A percentile compares a stretch with the other conserved stretches of the same genome.
These are phyloP conservation scores for Marchantia paleacea DNA, from an alignment of 225 moss, liverwort and hornwort genomes.

Conservation along the genomic window DNA sequence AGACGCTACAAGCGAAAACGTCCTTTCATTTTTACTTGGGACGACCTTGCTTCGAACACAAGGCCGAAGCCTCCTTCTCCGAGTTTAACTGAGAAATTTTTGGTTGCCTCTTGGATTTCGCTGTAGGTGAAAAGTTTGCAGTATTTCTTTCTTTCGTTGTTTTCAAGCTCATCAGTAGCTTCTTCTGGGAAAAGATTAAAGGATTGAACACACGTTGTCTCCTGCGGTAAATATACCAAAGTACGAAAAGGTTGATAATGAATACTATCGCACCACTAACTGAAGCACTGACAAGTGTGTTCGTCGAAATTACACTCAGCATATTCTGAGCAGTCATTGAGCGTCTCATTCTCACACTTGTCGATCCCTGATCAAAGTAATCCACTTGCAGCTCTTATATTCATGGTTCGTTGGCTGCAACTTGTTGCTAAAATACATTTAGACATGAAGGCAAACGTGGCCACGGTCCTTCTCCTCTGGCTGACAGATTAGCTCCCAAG, in stretches of 20 bases:
- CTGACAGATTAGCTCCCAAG: not conserved
- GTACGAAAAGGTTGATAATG: not conserved
- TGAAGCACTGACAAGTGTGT: not conserved
- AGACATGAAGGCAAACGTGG: not conserved
- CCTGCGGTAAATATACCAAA: not conserved
- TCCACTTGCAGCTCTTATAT: not conserved
- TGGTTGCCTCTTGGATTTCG: not conserved
- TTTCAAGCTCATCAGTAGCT: not conserved
- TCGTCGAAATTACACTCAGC: not conserved
- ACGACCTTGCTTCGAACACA: not conserved
- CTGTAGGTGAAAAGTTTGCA: not conserved
- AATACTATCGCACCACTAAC: not conserved
- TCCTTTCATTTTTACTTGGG: too few relatives aligned
- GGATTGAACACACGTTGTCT: not conserved
- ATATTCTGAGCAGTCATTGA: not conserved
- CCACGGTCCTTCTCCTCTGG: not conserved
- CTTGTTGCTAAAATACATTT: not conserved
- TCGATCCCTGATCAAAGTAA: not conserved
- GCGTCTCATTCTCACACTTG: not conserved
- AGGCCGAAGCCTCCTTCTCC: conserved; percentile 1
- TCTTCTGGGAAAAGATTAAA: not conserved
- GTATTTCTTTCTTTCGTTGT: not conserved
- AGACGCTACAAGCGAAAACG: too few relatives aligned
- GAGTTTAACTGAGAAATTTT: not conserved
- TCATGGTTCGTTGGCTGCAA: not conserved